Evolutionary conservation across 2,329 filamentous ascomycete species (phyloP).

Genomic region (Aspergillus sclerotialis): DNA sequence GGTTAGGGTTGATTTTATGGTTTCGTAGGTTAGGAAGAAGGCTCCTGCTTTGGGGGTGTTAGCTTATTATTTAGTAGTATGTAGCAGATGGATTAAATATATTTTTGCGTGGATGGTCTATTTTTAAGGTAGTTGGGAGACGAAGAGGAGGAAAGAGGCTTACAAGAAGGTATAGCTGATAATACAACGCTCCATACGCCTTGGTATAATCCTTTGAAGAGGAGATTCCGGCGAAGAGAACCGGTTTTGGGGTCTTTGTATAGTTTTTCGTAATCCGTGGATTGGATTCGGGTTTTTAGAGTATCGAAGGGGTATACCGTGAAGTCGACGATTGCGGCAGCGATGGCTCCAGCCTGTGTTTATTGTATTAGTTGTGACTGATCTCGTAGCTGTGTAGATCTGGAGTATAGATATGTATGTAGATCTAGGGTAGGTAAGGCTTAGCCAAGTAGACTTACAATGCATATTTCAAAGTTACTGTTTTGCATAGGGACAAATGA

Average conservation of each 20-base stretch:
- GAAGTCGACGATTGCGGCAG: conserved; percentile 79
- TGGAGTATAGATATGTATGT: not conserved
- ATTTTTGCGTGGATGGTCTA: not conserved
- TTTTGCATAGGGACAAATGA: conserved; percentile 35
- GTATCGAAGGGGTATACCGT: conserved; percentile 85
- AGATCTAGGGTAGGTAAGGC: not conserved
- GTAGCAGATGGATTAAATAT: conserved; percentile 6
- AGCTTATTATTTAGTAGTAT: too few relatives aligned
- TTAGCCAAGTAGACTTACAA: conserved; percentile 43
- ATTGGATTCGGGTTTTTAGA: conserved; percentile 79
- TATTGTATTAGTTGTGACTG: not conserved
- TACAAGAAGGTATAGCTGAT: conserved; percentile 81
- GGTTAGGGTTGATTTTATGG: conserved; percentile 58
- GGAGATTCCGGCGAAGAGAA: conserved; percentile 46
- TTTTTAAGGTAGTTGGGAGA: not conserved
- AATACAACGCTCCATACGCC: conserved; percentile 79
- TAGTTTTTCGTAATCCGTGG: conserved; percentile 62
- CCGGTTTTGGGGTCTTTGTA: conserved; percentile 55
- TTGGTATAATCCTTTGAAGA: conserved; percentile 74
- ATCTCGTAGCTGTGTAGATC: not conserved
- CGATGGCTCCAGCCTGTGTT: conserved; percentile 68
- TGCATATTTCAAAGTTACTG: conserved; percentile 50
- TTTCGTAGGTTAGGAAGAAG: conserved; percentile 89
- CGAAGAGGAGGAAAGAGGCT: conserved; percentile 1
- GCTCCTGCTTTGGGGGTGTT: too few relatives aligned